Base-by-base conservation (phyloP, 176 grass and related monocot species). In the Aechmea fasciata region DNA sequence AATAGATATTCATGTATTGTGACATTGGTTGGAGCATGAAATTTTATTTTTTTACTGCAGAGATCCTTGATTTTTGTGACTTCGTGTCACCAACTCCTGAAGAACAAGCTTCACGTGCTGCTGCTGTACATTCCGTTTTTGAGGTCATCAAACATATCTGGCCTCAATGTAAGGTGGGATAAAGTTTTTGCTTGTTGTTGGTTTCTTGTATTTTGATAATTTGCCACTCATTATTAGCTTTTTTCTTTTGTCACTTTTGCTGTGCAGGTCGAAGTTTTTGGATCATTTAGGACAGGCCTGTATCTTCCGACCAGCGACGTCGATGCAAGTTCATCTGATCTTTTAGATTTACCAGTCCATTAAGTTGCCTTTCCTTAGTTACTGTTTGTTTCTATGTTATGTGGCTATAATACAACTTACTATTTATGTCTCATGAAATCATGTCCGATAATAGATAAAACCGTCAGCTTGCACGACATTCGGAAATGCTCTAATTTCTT, bases 251-350 rank as follows among this genome's bases (percentile, higher is more conserved):
- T 14, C 62, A 48, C 18, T 78, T 70, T 82, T 85, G 11, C 33
- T 10, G 74, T 52, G 50, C 80, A 99, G 95, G 90, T 93, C 74
- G 87, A 99, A 81, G 63, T 99, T 57, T 99, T 93, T 78, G 95
- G 95, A 86, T 99, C 90, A 72, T 93, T 99, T 63, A 99, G 87
- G 68, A 99, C 90, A 67, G 90, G 95, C 61, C 83, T 99, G 1
- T 99, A 94, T 79, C 72, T 99, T 70, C 95, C 95, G 68, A 93
- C 89, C 61, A 99, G 95, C 67, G 95, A 93, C 80, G 62, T 99
- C 1, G 90, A 99, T 78, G 94, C 86, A 85, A 79, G 77, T 48
- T 15, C 69, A 78, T 73, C 65, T 10, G 29, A 74, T 71, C 81
- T 24, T 49, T 50, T 57, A 52, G 8, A 57, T 48, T 33, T 53